Evolutionary conservation across 2,329 filamentous ascomycete genomes (phyloP).

Genomic region (Pseudogymnoascus sp.): DNA sequence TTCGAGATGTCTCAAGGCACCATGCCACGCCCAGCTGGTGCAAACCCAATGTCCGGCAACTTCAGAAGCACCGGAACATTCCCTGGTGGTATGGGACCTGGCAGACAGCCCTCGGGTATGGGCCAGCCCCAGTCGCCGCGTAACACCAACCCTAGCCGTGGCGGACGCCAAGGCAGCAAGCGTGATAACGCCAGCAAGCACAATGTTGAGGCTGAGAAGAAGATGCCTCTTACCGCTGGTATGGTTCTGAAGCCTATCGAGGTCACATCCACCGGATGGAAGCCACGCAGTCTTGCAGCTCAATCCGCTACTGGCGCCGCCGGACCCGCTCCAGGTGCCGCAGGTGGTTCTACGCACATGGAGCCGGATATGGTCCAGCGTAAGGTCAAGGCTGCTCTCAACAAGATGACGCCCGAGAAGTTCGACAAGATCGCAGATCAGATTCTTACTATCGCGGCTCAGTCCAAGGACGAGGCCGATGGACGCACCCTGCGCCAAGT

Average conservation of each 20-base stretch:
- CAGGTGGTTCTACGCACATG: constrained; percentile 50
- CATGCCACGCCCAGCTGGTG: constrained; percentile 41
- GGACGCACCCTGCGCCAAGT: constrained; percentile 93
- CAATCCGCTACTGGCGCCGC: constrained; percentile 32
- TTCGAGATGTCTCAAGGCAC: constrained; percentile 56
- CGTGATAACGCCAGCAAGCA: constrained; percentile 38
- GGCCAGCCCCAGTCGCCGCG: constrained; percentile 65
- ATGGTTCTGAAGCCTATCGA: constrained; percentile 74
- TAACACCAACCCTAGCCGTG: constrained; percentile 47
- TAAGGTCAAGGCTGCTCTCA: constrained; percentile 96
- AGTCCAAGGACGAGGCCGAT: constrained; percentile 92
- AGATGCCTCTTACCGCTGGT: constrained; percentile 84
- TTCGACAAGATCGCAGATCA: constrained; percentile 93
- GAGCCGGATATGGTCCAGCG: constrained; percentile 91
- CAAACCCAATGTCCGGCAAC: constrained; percentile 46
- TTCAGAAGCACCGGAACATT: constrained; percentile 58
- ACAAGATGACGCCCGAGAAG: constrained; percentile 99
- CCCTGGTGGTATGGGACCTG: constrained; percentile 54
- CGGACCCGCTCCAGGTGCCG: constrained; percentile 38
- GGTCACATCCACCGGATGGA: constrained; percentile 74
- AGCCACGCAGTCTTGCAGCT: constrained; percentile 63
- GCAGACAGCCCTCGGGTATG: constrained; percentile 55
- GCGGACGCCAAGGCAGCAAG: constrained; percentile 57
- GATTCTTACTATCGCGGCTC: constrained; percentile 83
- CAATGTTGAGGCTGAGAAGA: constrained; percentile 68